Evolutionary conservation across 495 filamentous ascomycete species (phyloP), one percentile per base, ranked within the genome.

Genomic region (Pyronema omphalodes): DNA sequence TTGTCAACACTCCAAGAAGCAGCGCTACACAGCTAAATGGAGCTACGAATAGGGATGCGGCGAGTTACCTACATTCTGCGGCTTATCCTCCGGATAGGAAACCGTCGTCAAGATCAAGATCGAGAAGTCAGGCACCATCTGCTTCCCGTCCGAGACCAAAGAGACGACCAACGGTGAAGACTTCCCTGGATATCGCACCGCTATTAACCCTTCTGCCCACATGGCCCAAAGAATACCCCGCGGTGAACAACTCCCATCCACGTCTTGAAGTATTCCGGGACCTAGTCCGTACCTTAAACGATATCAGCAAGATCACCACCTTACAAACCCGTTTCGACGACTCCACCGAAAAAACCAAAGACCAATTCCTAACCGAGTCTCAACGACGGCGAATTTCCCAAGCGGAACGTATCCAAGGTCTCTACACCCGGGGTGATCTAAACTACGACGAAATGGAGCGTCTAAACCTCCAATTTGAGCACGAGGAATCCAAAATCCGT

Each of bases 161-260:
- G 65, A 14, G 67, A 59, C 15, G 71, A 71, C 52, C 34, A 9
- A 43, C 18, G 11, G 55, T 64, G n/a, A 62, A 65, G 40, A 62
- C 59, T 5, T 59, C 52, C 29, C 73, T 96, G 11, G 91, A 98
- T 58, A 83, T 98, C 29, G 94, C 91, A 4, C 75, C 91, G 2
- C 74, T 98, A 0, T 82, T 98, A 0, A 98, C 91, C 0, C 72
- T 98, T 1, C 91, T 93, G 7, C 91, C 86, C 5, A 85, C 91
- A 1, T 96, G 88, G 65, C 91, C 91, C 1, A 77, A 87, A 12
- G 86, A 95, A 65, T 81, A 95, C 61, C 91, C 91, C 9, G 91
- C 91, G 5, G 84, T 95, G 47, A 94, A 93, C 65, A 98, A 98
- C 62, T 86, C 79, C 61, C 91, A 98, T 64, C 91, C 91, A 0